Conservation (phyloP, 192 early-diverging fungal genomes). For the Backusella macrospora region DNA sequence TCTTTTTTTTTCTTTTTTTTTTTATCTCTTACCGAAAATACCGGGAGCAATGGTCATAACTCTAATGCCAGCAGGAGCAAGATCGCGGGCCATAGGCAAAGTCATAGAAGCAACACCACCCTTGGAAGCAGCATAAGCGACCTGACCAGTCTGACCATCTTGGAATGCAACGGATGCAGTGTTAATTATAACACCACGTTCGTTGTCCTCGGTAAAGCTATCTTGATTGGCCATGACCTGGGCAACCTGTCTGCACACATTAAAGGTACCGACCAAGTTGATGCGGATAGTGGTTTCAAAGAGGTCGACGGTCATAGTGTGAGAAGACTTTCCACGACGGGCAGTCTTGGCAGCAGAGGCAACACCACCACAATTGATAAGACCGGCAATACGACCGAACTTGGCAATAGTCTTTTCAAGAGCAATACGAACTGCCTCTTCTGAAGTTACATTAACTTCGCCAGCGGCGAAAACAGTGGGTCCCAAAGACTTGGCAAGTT, state of each 20-base stretch:
- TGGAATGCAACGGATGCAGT: conserved; percentile 31
- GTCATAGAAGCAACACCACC: conserved; percentile 58
- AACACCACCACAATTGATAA: conserved; percentile 34
- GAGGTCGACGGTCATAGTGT: conserved; percentile 17
- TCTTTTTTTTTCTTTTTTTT: not conserved
- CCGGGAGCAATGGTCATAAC: conserved; percentile 53
- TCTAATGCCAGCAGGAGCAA: conserved; percentile 50
- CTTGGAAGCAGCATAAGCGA: conserved; percentile 40
- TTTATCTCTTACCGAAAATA: conserved; percentile 20
- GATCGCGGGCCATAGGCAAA: conserved; percentile 58
- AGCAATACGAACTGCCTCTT: conserved; percentile 1
- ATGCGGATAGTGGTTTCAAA: conserved; percentile 26
- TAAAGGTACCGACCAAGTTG: conserved; percentile 37
- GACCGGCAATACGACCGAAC: conserved; percentile 25
- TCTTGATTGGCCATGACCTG: conserved; percentile 24
- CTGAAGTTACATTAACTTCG: conserved; percentile 14
- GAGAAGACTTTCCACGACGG: conserved; percentile 20
- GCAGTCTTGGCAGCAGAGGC: conserved; percentile 8
- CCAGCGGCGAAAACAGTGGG: not conserved
- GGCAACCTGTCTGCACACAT: conserved; percentile 32
- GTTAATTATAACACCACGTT: conserved; percentile 38
- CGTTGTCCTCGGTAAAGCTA: conserved; percentile 22
- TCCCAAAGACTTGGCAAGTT: not conserved
- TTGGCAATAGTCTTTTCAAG: not conserved
- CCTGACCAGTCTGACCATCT: conserved; percentile 24